These are phyloP conservation scores for Backusella psychrophila DNA, from an alignment of 192 early-diverging fungal species.

Conservation along the genomic window DNA sequence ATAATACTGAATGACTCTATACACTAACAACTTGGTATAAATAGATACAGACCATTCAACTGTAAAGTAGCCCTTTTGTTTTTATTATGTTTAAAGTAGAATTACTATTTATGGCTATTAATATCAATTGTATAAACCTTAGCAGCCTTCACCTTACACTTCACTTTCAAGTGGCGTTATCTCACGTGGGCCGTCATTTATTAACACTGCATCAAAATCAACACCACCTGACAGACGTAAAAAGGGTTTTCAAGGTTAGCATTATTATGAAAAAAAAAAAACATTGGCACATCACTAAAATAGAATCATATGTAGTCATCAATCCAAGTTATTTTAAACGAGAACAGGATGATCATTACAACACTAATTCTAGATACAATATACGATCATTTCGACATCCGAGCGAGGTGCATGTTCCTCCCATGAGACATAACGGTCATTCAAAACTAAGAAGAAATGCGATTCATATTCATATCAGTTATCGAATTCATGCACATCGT, in stretches of 20 bases:
- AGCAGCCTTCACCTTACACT: background rate
- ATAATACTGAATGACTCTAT: too few relatives aligned
- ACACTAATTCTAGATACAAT: background rate
- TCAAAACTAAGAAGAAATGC: constrained; percentile 13
- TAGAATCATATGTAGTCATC: background rate
- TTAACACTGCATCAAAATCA: constrained; percentile 1
- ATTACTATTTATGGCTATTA: background rate
- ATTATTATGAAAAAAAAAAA: background rate
- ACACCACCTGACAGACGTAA: background rate
- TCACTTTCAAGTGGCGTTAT: constrained; percentile 7
- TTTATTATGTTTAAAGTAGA: background rate
- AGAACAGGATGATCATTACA: background rate
- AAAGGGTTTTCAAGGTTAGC: constrained; percentile 10
- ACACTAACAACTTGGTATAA: background rate
- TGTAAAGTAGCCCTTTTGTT: background rate
- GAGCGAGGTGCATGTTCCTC: background rate
- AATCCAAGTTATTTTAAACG: background rate
- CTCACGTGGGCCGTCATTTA: background rate
- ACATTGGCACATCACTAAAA: background rate
- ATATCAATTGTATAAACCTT: background rate
- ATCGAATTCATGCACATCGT: constrained; percentile 11
- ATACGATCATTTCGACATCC: constrained; percentile 8
- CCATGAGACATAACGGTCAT: background rate
- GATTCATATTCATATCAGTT: constrained; percentile 12
- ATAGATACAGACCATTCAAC: background rate